A percentile compares a stretch with the other conserved stretches of the same genome.
Conservation (phyloP, 202 grass and related monocot genomes). For the Setaria viridis region DNA sequence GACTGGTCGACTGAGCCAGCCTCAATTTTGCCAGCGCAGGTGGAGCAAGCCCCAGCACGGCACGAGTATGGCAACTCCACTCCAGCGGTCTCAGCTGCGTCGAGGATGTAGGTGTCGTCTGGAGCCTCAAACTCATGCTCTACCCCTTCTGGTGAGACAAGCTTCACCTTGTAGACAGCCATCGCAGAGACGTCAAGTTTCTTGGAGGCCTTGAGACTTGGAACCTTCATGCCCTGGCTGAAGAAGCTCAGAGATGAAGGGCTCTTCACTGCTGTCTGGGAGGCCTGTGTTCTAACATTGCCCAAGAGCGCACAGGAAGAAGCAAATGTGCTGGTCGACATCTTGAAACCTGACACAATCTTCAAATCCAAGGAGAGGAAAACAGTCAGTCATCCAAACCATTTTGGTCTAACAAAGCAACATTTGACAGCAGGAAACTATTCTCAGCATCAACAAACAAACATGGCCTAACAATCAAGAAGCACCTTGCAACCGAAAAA, state of each 20-base stretch:
- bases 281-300: slow-evolving; percentile 47
- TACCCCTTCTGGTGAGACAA: slow-evolving; percentile 57
- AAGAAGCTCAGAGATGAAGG: slow-evolving; percentile 57
- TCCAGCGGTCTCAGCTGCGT: slow-evolving; percentile 69
- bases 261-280: slow-evolving; percentile 29
- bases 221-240: slow-evolving; percentile 37
- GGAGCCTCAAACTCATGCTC: slow-evolving; percentile 77
- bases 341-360: slow-evolving; percentile 50
- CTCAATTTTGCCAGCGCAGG: slow-evolving; percentile 71
- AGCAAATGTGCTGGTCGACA: slow-evolving; percentile 58
- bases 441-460: slow-evolving; percentile 10
- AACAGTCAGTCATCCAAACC: slow-evolving; percentile 19
- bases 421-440: not conserved
- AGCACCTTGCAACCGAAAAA: not conserved
- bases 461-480: not conserved
- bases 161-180: slow-evolving; percentile 92
- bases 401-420: not conserved
- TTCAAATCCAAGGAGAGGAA: not conserved
- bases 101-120: slow-evolving; percentile 88
- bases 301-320: slow-evolving; percentile 52
- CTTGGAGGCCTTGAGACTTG: slow-evolving; percentile 60
- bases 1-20: slow-evolving; percentile 72
- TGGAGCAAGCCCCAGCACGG: slow-evolving; percentile 86
- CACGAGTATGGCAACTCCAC: slow-evolving; percentile 89
- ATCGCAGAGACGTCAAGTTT: slow-evolving; percentile 49